These are phyloP conservation scores for Rhizopogon hawkerae DNA, from an alignment of 1,284 basidiomycete species.

Conservation along the genomic window DNA sequence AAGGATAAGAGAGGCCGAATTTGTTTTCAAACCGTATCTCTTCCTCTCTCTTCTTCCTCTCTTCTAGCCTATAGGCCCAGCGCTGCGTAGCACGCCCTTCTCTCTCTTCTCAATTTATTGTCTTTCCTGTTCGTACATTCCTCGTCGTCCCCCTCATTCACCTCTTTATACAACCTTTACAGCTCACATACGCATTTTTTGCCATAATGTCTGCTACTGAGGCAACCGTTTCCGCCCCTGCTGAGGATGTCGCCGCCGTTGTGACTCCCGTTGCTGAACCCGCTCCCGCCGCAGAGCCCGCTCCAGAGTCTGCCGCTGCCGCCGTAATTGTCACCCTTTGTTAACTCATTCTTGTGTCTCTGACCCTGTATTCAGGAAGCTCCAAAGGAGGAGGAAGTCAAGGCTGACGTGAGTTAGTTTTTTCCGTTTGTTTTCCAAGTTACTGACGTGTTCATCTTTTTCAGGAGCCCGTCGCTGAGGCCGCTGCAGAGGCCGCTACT, in stretches of 20 bases:
- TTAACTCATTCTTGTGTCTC: constrained; percentile 2
- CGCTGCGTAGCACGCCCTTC: constrained; percentile 47
- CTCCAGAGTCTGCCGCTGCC: constrained; percentile 27
- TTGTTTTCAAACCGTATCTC: constrained; percentile 31
- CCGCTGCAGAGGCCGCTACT: constrained; percentile 36
- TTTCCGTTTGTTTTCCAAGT: neutral
- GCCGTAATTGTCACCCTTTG: constrained; percentile 13
- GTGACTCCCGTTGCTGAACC: constrained; percentile 38
- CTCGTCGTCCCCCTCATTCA: constrained; percentile 13
- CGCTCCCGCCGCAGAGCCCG: constrained; percentile 25
- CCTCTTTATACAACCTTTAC: constrained; percentile 16
- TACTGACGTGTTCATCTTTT: neutral
- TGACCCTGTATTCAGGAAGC: constrained; percentile 33
- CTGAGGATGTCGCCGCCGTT: constrained; percentile 46
- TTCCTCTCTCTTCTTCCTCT: constrained; percentile 41
- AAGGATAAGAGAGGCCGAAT: constrained; percentile 42
- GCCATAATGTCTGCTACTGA: constrained; percentile 76
- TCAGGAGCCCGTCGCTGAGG: constrained; percentile 31
- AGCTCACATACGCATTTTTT: constrained; percentile 46
- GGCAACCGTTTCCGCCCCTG: constrained; percentile 37
- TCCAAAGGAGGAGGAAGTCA: constrained; percentile 41
- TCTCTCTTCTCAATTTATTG: constrained; percentile 43
- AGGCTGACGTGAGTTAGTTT: constrained; percentile 31
- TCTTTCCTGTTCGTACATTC: constrained; percentile 31
- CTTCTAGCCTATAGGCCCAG: constrained; percentile 33